Percentiles rank a stretch among this genome's conserved stretches.
phyloP scores from a whole-genome alignment of 1,139 yeast species.

The Sporopachydermia cereana region DNA sequence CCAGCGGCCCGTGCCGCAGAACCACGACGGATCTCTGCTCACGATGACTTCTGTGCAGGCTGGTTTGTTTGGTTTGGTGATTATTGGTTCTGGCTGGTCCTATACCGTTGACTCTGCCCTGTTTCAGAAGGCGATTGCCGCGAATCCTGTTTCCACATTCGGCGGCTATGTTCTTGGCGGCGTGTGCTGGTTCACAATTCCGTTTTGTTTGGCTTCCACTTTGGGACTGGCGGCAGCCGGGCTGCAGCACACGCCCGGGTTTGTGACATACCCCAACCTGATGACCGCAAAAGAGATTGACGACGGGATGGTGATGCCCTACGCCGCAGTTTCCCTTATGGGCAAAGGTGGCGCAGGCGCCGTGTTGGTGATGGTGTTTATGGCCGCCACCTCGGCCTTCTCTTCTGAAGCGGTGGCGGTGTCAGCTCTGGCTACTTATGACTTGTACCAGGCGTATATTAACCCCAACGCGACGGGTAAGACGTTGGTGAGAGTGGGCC shows the following conservation, averaged over 20 bases:
- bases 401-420: slow-evolving; percentile 39
- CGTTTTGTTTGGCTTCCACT: slow-evolving; percentile 70
- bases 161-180: slow-evolving; percentile 92
- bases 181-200: slow-evolving; percentile 86
- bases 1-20: slow-evolving; percentile 55
- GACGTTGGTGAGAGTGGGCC: slow-evolving; percentile 29
- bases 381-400: slow-evolving; percentile 38
- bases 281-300: slow-evolving; percentile 58
- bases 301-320: slow-evolving; percentile 76
- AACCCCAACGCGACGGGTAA: slow-evolving; percentile 33
- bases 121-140: slow-evolving; percentile 69
- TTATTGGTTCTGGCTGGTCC: slow-evolving; percentile 20
- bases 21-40: slow-evolving; percentile 63
- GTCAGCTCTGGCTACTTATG: slow-evolving; percentile 35
- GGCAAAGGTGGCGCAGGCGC: slow-evolving; percentile 42
- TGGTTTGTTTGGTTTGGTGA: slow-evolving; percentile 19
- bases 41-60: slow-evolving; percentile 60
- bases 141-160: slow-evolving; percentile 71
- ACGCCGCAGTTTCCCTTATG: slow-evolving; percentile 73
- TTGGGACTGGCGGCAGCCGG: slow-evolving; percentile 75
- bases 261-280: slow-evolving; percentile 65
- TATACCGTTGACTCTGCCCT: slow-evolving; percentile 68
- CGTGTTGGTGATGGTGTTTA: slow-evolving; percentile 34
- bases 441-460: slow-evolving; percentile 34
- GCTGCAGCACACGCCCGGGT: slow-evolving; percentile 49